phyloP scores from a whole-genome alignment of 495 filamentous ascomycete genomes.

The Hypoxylon fuscum region DNA sequence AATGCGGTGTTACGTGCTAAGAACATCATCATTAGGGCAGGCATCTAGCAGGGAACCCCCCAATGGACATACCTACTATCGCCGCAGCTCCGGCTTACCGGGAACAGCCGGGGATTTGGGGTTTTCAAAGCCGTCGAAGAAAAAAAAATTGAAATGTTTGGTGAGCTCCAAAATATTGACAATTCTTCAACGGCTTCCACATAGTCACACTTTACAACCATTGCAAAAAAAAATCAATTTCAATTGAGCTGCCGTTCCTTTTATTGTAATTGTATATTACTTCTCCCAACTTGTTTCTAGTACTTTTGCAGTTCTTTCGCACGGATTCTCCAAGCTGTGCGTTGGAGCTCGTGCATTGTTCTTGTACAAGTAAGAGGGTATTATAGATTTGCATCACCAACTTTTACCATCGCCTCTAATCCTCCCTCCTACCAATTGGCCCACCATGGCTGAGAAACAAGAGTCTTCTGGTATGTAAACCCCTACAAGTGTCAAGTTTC shows the following conservation, averaged over 20 bases:
- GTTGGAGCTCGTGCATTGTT: conserved; percentile 34
- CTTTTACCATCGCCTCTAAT: conserved; percentile 21
- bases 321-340: conserved; percentile 31
- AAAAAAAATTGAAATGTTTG: conserved; percentile 35
- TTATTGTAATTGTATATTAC: conserved; percentile 50
- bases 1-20: conserved; percentile 38
- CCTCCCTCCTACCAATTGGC: conserved; percentile 12
- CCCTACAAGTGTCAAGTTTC: neutral
- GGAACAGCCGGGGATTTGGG: conserved; percentile 41
- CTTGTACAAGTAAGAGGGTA: conserved; percentile 32
- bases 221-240: too few relatives aligned
- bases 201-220: conserved; percentile 14
- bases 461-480: conserved; percentile 33
- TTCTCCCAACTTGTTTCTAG: conserved; percentile 34
- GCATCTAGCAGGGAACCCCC: conserved; percentile 25
- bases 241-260: conserved; percentile 51
- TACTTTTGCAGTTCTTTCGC: conserved; percentile 36
- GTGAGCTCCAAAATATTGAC: conserved; percentile 18
- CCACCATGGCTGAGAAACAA: conserved; percentile 41
- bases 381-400: conserved; percentile 32
- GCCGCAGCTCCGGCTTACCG: conserved; percentile 44
- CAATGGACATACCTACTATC: conserved; percentile 33
- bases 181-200: too few relatives aligned
- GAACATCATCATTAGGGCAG: conserved; percentile 38
- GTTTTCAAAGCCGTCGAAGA: conserved; percentile 24